These are phyloP conservation scores for Phaeotremella skinneri DNA, from an alignment of 768 basidiomycete species.

Conservation along the genomic window DNA sequence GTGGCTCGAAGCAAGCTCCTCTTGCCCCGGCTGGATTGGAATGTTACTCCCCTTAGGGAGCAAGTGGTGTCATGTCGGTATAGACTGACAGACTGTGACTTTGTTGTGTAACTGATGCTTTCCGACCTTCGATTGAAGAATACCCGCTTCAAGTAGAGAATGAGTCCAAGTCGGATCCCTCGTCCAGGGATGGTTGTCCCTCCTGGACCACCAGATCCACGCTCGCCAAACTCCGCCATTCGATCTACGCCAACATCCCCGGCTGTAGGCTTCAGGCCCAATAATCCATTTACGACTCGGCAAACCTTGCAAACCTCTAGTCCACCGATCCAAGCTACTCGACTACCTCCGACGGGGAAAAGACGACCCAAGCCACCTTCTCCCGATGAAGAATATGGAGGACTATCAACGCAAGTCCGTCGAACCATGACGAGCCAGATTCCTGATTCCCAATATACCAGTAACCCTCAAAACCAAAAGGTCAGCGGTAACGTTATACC, in stretches of 20 bases:
- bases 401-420: background rate
- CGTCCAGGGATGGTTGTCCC: conserved; percentile 22
- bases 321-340: background rate
- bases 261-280: conserved; percentile 9
- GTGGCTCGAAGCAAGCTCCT: background rate
- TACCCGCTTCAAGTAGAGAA: background rate
- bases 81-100: background rate
- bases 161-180: conserved; percentile 39
- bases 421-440: conserved; percentile 1
- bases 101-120: background rate
- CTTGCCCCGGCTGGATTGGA: background rate
- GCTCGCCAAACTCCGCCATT: background rate
- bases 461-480: background rate
- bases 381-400: conserved; percentile 2
- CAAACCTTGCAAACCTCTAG: conserved; percentile 7
- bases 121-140: background rate
- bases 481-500: background rate
- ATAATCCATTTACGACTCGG: conserved; percentile 19
- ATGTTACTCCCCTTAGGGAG: too few relatives aligned
- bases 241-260: background rate
- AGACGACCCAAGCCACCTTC: conserved; percentile 29
- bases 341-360: background rate
- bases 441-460: background rate
- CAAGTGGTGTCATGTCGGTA: background rate
- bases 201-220: conserved; percentile 5